These are phyloP conservation scores for Leccinum boreale DNA, from an alignment of 768 basidiomycete species.

Conservation along the genomic window DNA sequence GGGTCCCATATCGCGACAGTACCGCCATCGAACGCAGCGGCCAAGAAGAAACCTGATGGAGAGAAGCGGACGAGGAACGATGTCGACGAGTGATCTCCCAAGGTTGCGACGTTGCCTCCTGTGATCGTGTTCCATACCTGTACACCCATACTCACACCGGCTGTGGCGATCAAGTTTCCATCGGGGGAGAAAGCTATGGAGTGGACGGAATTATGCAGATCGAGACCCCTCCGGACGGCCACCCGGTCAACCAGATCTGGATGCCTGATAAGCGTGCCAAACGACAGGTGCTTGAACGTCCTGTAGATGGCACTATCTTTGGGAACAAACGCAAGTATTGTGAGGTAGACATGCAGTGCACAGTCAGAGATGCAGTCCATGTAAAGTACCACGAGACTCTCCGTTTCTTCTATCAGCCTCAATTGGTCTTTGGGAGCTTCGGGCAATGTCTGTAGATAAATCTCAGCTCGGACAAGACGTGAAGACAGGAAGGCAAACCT, in stretches of 20 bases:
- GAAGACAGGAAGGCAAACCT: constrained; percentile 2
- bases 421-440: constrained; percentile 4
- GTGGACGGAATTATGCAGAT: constrained; percentile 4
- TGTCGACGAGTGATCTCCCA: constrained; percentile 10
- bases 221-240: neutral
- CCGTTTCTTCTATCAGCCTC: constrained; percentile 4
- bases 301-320: neutral
- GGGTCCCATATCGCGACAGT: constrained; percentile 21
- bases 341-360: constrained; percentile 18
- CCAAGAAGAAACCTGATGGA: constrained; percentile 17
- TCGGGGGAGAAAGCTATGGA: constrained; percentile 15
- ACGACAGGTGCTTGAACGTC: constrained; percentile 8
- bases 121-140: constrained; percentile 23
- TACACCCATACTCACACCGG: constrained; percentile 11
- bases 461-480: neutral
- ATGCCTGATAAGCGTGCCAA: neutral
- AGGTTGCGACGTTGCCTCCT: constrained; percentile 18
- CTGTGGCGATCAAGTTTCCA: constrained; percentile 16
- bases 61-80: constrained; percentile 19
- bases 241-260: neutral
- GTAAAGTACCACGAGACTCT: constrained; percentile 8
- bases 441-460: constrained; percentile 1
- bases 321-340: constrained; percentile 6
- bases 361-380: constrained; percentile 20
- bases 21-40: constrained; percentile 16